Base-by-base conservation (phyloP, 495 filamentous ascomycete species). In the Aspergillus cavernicola region DNA sequence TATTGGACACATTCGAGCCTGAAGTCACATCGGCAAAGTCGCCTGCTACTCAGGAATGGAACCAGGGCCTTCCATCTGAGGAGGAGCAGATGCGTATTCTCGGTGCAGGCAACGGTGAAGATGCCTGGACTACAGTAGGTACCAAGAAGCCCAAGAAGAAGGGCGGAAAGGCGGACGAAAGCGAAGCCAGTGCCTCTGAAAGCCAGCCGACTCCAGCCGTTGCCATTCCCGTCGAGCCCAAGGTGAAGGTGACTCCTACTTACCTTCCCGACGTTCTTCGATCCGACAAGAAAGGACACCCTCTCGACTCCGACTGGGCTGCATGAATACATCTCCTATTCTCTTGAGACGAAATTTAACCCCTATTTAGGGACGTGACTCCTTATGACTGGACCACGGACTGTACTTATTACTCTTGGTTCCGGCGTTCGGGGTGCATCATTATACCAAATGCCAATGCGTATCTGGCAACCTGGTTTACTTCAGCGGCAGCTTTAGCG, bases 1-100 rank as follows among this genome's bases (percentile, higher is more conserved):
- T n/a, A n/a, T n/a, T 93, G 11, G 89, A 93, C 64, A 95, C 90
- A 1, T 88, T 88, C 53, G 87, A 89, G 33, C 68, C 74, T 12
- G 67, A 76, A 13, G 69, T 61, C 28, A 46, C 63, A 15, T 62
- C 71, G 13, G 67, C 66, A 31, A 53, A 70, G 47, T 60, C 66
- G 41, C 64, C 53, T 18, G 42, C 65, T 22, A 41, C 58, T 41
- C 66, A 64, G 50, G 60, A 69, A 55, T 87, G 79, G 83, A 70
- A 74, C 37, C 67, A 75, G 38, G 77, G 77, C 49, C 74, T 87
- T 36, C 87, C 85, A 5, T 88, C 88, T 0, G 90, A 95, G 69
- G 90, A 96, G 63, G 89, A 93, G 68, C 90, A 95, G 72, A 71
- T 93, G 70, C 79, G 85, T 66, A 72, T 86, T 57, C 72, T 89